A percentile compares a stretch with the other conserved stretches of the same genome.
phyloP scores from a whole-genome alignment of 2,329 filamentous ascomycete genomes.

The Stagonosporopsis vannaccii region DNA sequence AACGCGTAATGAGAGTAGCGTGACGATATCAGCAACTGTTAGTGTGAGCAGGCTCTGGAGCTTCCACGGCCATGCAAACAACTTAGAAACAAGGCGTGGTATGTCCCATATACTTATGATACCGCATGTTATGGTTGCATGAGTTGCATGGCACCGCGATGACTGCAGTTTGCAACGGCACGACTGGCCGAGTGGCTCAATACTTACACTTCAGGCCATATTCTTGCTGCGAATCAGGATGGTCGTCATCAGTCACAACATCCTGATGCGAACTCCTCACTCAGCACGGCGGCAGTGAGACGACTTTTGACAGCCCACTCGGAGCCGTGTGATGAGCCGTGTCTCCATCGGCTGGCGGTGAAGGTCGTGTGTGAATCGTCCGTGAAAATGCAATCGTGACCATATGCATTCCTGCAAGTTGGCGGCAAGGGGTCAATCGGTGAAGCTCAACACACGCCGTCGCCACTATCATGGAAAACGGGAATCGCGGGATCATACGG shows the following conservation, averaged over 20 bases:
- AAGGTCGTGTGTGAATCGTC: background rate
- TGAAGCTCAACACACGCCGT: constrained; percentile 8
- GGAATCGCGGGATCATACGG: constrained; percentile 39
- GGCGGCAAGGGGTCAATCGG: constrained; percentile 13
- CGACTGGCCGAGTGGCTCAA: background rate
- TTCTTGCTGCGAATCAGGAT: background rate
- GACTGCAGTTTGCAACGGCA: background rate
- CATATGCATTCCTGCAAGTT: constrained; percentile 7
- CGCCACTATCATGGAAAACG: constrained; percentile 29
- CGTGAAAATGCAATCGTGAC: constrained; percentile 1
- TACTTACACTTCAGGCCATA: background rate
- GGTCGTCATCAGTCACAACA: background rate
- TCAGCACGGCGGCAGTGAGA: background rate
- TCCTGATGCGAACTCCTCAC: background rate
- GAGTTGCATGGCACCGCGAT: no score
- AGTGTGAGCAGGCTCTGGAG: background rate
- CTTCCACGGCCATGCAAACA: background rate
- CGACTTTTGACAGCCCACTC: background rate
- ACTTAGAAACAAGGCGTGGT: background rate
- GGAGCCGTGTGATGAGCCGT: background rate
- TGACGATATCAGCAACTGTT: background rate
- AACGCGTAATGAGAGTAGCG: constrained; percentile 2
- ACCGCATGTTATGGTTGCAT: background rate
- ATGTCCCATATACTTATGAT: background rate
- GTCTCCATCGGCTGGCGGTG: background rate